Evolutionary conservation across 495 filamentous ascomycete genomes (phyloP).

Genomic region (Neurospora tetrasperma): DNA sequence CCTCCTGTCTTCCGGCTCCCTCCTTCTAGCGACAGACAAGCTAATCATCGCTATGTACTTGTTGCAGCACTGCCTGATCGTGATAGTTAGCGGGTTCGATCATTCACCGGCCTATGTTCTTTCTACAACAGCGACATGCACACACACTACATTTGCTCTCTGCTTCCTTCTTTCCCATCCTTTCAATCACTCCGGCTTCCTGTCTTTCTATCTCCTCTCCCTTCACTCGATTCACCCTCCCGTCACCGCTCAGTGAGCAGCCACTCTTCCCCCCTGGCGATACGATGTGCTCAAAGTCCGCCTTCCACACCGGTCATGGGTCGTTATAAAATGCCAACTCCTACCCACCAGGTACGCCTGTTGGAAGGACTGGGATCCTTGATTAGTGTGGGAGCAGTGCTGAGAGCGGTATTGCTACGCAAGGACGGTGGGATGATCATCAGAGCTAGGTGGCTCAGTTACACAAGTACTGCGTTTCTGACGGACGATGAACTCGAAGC

Average conservation of each 20-base stretch:
- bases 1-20: neutral
- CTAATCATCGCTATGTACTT: neutral
- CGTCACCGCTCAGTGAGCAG: neutral
- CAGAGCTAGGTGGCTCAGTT: neutral
- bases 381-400: no score
- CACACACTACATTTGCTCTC: neutral
- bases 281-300: neutral
- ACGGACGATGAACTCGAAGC: neutral
- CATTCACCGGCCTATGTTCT: no score
- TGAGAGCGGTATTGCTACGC: neutral
- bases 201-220: neutral
- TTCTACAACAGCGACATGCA: neutral
- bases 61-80: neutral
- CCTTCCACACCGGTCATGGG: neutral
- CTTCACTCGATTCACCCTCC: no score
- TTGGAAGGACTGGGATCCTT: no score
- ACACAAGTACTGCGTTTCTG: neutral
- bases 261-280: neutral
- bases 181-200: neutral
- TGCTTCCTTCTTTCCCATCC: neutral
- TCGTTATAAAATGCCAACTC: neutral
- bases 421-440: constrained; percentile 5
- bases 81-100: no score
- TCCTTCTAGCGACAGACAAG: neutral
- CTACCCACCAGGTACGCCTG: no score